Evolutionary conservation across 106 monocot genomes (phyloP).

Genomic region (Posidonia australis): DNA sequence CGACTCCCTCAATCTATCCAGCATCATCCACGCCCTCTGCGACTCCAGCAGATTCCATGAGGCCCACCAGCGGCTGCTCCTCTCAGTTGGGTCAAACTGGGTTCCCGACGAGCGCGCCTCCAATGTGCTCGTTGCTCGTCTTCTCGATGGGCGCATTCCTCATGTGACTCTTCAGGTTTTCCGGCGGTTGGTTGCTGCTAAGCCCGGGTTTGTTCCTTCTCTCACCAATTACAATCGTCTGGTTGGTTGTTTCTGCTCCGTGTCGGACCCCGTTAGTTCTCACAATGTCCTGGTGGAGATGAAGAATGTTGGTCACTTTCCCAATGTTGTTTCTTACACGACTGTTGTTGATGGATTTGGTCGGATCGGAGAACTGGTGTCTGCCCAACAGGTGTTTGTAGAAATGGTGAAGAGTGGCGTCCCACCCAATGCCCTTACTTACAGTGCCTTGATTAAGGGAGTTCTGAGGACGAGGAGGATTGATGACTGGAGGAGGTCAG

Average conservation of each 20-base stretch:
- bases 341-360: conserved; percentile 52
- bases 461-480: conserved; percentile 37
- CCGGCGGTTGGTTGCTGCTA: conserved; percentile 17
- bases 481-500: conserved; percentile 31
- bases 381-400: conserved; percentile 50
- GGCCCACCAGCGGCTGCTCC: conserved; percentile 66
- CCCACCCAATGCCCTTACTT: conserved; percentile 62
- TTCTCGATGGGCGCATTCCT: conserved; percentile 50
- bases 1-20: conserved; percentile 29
- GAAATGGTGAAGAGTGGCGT: conserved; percentile 46
- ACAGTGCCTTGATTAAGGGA: conserved; percentile 47
- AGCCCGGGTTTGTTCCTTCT: conserved; percentile 42
- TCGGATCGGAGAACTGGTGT: conserved; percentile 17
- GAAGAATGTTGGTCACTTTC: conserved; percentile 25
- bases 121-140: conserved; percentile 48
- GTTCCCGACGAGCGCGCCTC: conserved; percentile 43
- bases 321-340: conserved; percentile 51
- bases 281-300: conserved; percentile 28
- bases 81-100: conserved; percentile 20
- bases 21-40: conserved; percentile 59
- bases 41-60: conserved; percentile 40
- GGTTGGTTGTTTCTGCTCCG: conserved; percentile 38
- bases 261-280: conserved; percentile 15
- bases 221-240: conserved; percentile 60
- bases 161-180: conserved; percentile 39